Evolutionary conservation across 331 rosid species (phyloP).

Genomic region (Telfairia occidentalis): DNA sequence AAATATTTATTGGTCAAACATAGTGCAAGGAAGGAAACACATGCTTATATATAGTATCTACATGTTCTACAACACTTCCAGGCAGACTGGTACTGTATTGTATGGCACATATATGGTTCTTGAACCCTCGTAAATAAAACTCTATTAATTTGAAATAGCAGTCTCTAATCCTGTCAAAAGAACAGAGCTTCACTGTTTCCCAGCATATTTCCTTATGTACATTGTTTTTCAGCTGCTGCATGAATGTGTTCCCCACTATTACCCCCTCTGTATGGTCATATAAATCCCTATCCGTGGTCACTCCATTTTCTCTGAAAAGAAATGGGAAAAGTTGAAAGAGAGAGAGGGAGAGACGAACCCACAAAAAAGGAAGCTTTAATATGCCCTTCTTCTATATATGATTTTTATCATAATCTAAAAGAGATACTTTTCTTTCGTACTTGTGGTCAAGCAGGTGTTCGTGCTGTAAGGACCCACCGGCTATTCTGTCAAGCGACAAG

Average conservation of each 20-base stretch:
- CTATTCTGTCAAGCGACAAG: conserved; percentile 45
- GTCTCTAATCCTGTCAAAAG: conserved; percentile 34
- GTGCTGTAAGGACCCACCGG: conserved; percentile 38
- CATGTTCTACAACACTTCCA: not conserved
- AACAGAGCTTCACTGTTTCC: conserved; percentile 30
- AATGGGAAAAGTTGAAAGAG: conserved; percentile 30
- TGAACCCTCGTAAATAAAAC: conserved; percentile 16
- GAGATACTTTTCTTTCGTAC: conserved; percentile 39
- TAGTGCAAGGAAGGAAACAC: not conserved
- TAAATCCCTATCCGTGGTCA: conserved; percentile 32
- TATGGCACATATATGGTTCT: conserved; percentile 42
- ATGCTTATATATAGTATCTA: not conserved
- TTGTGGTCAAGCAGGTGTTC: conserved; percentile 75
- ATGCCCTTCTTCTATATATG: conserved; percentile 50
- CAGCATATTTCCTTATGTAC: conserved; percentile 47
- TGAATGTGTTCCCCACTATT: conserved; percentile 93
- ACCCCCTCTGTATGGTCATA: conserved; percentile 25
- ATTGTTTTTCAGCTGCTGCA: conserved; percentile 54
- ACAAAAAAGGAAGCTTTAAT: conserved; percentile 34
- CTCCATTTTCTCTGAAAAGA: conserved; percentile 21
- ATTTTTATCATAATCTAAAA: conserved; percentile 76
- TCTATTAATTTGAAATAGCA: conserved; percentile 42
- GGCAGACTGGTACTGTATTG: not conserved
- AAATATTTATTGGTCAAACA: conserved; percentile 4
- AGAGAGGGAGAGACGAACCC: conserved; percentile 22